Evolutionary conservation across 2,329 filamentous ascomycete genomes (phyloP).

Genomic region (Lecanoromycetidae sp.): DNA sequence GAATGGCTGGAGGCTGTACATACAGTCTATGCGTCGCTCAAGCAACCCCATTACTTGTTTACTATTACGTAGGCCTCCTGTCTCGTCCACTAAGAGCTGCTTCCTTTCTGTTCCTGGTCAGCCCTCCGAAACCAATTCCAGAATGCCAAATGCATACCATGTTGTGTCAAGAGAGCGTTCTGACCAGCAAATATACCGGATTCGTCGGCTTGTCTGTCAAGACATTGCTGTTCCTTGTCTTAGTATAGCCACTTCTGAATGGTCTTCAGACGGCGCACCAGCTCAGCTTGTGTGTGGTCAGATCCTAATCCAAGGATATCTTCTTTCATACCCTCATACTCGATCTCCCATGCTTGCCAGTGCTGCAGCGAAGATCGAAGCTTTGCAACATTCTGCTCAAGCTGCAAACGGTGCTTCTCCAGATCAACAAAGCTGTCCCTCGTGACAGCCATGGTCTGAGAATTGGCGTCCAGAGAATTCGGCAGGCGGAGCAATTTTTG

Average conservation of each 20-base stretch:
- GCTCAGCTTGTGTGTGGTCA: conserved; percentile 39
- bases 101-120: conserved; percentile 9
- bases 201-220: background rate
- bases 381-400: conserved; percentile 64
- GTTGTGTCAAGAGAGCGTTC: conserved; percentile 1
- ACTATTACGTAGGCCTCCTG: conserved; percentile 38
- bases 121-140: conserved; percentile 18
- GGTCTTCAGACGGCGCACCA: conserved; percentile 32
- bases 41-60: conserved; percentile 57
- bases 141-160: conserved; percentile 32
- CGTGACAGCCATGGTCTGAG: background rate
- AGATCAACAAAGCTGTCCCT: conserved; percentile 36
- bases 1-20: background rate
- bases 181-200: background rate
- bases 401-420: conserved; percentile 59
- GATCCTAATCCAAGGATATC: conserved; percentile 52
- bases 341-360: conserved; percentile 83
- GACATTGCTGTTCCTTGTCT: background rate
- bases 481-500: too few species aligned
- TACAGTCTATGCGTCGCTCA: conserved; percentile 63
- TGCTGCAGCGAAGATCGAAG: conserved; percentile 66
- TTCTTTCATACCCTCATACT: conserved; percentile 82
- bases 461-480: too few species aligned
- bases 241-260: background rate
- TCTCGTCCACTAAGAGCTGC: conserved; percentile 28